Percentiles rank a stretch among this genome's conserved stretches.
Conservation (phyloP, 176 grass and related monocot genomes). For the Elymus sibiricus region DNA sequence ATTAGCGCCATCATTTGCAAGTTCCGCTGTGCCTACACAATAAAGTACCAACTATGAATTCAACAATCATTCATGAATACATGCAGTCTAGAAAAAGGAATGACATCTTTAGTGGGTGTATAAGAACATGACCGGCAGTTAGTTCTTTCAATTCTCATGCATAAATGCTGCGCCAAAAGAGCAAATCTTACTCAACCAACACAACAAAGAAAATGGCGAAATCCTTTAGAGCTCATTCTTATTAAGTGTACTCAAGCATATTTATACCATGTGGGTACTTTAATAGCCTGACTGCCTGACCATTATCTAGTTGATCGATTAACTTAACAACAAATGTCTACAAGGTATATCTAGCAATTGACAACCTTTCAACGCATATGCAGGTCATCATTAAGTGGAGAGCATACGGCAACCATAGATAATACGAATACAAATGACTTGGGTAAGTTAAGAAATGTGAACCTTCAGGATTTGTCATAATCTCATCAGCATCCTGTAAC, state of each 20-base stretch:
- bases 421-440: conserved; percentile 20
- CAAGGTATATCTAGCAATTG: neutral
- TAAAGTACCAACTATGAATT: conserved; percentile 2
- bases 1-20: conserved; percentile 22
- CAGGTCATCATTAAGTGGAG: conserved; percentile 10
- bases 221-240: neutral
- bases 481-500: conserved; percentile 37
- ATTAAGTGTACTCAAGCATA: neutral
- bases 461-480: conserved; percentile 43
- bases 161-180: neutral
- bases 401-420: conserved; percentile 15
- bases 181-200: neutral
- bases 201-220: neutral
- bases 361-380: neutral
- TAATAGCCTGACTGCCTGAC: neutral
- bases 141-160: neutral
- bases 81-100: conserved; percentile 4
- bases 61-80: neutral
- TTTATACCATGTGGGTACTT: neutral
- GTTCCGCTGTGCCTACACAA: conserved; percentile 34
- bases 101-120: conserved; percentile 9
- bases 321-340: conserved; percentile 5
- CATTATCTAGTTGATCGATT: neutral
- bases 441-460: conserved; percentile 22
- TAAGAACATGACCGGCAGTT: neutral